A percentile compares a stretch with the other conserved stretches of the same genome.
Conservation (phyloP, 805 yeast genomes). For the Wickerhamiella allomyrinae region DNA sequence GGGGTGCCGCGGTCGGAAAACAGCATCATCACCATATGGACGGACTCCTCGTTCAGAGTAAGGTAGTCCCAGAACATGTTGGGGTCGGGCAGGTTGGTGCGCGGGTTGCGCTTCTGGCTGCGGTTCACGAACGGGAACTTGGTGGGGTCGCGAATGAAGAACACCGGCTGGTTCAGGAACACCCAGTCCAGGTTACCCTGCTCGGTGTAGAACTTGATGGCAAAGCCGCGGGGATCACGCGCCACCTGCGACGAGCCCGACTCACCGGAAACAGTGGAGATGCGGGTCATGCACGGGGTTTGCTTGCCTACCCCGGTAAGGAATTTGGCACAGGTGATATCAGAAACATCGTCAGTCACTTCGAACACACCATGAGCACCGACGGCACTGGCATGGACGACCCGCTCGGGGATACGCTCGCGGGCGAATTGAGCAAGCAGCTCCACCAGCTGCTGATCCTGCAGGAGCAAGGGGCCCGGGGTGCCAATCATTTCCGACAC, state of each 20-base stretch:
- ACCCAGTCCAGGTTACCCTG: constrained; percentile 63
- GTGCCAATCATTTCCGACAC: constrained; percentile 41
- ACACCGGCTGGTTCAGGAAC: constrained; percentile 56
- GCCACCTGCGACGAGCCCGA: constrained; percentile 50
- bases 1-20: constrained; percentile 53
- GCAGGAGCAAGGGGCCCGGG: constrained; percentile 43
- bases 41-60: constrained; percentile 39
- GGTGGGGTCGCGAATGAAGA: constrained; percentile 48
- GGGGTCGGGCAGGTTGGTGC: constrained; percentile 43
- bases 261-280: constrained; percentile 61
- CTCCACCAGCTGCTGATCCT: constrained; percentile 45
- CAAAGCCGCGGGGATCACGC: constrained; percentile 59
- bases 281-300: constrained; percentile 46
- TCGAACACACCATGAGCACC: constrained; percentile 49
- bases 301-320: constrained; percentile 64
- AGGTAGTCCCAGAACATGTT: constrained; percentile 45
- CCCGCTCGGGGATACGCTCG: constrained; percentile 53
- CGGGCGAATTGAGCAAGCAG: constrained; percentile 45
- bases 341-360: constrained; percentile 42
- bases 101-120: constrained; percentile 57
- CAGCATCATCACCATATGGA: constrained; percentile 43
- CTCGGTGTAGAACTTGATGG: constrained; percentile 51
- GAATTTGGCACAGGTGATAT: constrained; percentile 36
- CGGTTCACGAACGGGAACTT: constrained; percentile 54
- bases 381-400: constrained; percentile 54